Conservation (phyloP, 2,329 filamentous ascomycete genomes). For the Trichophyton simii region DNA sequence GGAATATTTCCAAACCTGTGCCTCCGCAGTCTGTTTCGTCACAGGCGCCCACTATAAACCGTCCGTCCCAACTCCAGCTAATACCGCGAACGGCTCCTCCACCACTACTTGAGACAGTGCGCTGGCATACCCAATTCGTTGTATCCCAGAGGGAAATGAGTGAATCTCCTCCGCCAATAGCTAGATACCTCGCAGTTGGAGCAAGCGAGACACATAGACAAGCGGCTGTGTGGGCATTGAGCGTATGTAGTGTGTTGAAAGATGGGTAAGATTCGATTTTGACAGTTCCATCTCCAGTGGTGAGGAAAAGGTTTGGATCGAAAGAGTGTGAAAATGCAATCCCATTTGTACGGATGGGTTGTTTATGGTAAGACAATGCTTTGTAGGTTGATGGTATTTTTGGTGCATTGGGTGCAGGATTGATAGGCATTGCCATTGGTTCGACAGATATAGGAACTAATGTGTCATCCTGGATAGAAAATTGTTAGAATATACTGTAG, state of each 20-base stretch:
- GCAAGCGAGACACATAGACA: slow-evolving; percentile 36
- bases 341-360: slow-evolving; percentile 37
- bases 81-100: slow-evolving; percentile 36
- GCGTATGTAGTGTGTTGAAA: slow-evolving; percentile 32
- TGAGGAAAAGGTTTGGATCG: slow-evolving; percentile 33
- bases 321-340: slow-evolving; percentile 37
- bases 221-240: slow-evolving; percentile 38
- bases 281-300: slow-evolving; percentile 38
- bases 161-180: slow-evolving; percentile 37
- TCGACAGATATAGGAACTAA: slow-evolving; percentile 35
- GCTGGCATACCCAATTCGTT: slow-evolving; percentile 38
- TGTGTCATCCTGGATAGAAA: slow-evolving; percentile 32
- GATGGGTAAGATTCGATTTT: slow-evolving; percentile 38
- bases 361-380: slow-evolving; percentile 31
- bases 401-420: slow-evolving; percentile 12
- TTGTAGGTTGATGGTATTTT: slow-evolving; percentile 23
- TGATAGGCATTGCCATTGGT: slow-evolving; percentile 27
- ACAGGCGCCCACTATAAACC: slow-evolving; percentile 37
- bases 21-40: slow-evolving; percentile 35
- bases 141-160: slow-evolving; percentile 41
- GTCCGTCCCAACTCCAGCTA: slow-evolving; percentile 40
- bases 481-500: neutral
- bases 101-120: slow-evolving; percentile 34
- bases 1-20: slow-evolving; percentile 37
- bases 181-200: slow-evolving; percentile 38